phyloP scores from a whole-genome alignment of 2,329 filamentous ascomycete genomes.

The Fusarium neocosmosporiellum region DNA sequence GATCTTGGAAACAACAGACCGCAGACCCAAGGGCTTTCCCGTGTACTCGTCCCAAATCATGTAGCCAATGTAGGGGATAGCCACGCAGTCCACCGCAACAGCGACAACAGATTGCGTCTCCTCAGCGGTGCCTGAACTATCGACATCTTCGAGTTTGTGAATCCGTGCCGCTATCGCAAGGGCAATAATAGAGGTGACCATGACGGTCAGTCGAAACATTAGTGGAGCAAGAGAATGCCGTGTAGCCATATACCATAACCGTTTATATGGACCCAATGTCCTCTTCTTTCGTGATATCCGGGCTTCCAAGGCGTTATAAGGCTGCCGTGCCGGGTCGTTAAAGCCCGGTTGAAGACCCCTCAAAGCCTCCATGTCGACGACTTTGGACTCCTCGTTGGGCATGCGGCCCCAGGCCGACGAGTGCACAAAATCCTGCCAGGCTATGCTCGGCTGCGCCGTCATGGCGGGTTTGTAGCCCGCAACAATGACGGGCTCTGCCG shows the following conservation, averaged over 20 bases:
- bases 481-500: conserved; percentile 69
- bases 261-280: conserved; percentile 57
- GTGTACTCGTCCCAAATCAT: conserved; percentile 98
- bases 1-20: conserved; percentile 86
- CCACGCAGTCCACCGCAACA: conserved; percentile 87
- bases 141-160: conserved; percentile 67
- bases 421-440: conserved; percentile 65
- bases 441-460: conserved; percentile 52
- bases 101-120: conserved; percentile 87
- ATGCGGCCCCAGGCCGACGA: conserved; percentile 64
- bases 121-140: conserved; percentile 59
- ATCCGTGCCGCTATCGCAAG: conserved; percentile 83
- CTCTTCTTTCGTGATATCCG: conserved; percentile 46
- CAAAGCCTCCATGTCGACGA: conserved; percentile 59
- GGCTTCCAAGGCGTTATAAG: conserved; percentile 44
- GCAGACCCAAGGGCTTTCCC: conserved; percentile 88
- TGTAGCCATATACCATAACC: conserved; percentile 76
- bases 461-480: conserved; percentile 56
- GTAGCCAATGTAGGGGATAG: conserved; percentile 89
- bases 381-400: conserved; percentile 59
- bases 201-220: conserved; percentile 82
- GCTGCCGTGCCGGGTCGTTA: conserved; percentile 51
- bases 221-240: conserved; percentile 88
- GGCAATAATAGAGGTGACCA: conserved; percentile 84
- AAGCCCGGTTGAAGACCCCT: conserved; percentile 61